These are phyloP conservation scores for Aspergillus caelatus DNA, from an alignment of 2,329 filamentous ascomycete species.

Conservation along the genomic window DNA sequence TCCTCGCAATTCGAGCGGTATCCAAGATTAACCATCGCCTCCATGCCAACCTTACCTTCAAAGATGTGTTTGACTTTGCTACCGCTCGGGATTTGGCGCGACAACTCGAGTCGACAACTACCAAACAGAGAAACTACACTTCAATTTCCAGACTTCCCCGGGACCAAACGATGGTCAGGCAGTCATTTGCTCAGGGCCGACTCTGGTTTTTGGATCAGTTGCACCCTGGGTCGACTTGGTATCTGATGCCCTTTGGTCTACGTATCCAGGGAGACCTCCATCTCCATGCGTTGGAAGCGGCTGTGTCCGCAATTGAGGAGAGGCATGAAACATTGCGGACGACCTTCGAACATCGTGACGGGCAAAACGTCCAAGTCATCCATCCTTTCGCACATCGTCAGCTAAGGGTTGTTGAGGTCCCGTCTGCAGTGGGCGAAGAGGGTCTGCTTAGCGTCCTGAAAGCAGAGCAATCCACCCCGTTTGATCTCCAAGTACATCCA, in stretches of 20 bases:
- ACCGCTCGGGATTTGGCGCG: not conserved
- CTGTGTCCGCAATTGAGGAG: not conserved
- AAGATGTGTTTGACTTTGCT: not conserved
- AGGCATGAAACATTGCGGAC: not conserved
- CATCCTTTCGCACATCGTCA: not conserved
- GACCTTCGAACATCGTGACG: not conserved
- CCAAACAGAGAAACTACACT: not conserved
- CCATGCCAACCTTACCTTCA: not conserved
- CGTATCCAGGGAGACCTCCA: not conserved
- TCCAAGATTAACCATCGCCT: not conserved
- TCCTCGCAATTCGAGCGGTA: not conserved
- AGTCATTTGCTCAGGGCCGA: not conserved
- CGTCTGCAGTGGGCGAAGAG: not conserved
- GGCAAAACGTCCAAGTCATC: not conserved
- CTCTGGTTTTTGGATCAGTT: not conserved
- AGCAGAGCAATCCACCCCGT: not conserved
- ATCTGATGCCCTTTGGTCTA: not conserved
- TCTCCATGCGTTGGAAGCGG: not conserved
- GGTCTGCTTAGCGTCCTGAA: not conserved
- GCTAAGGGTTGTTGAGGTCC: not conserved
- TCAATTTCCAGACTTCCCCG: not conserved
- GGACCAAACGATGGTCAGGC: not conserved
- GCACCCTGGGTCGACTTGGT: not conserved
- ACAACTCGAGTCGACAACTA: not conserved
- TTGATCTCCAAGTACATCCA: not conserved